phyloP scores from a whole-genome alignment of 352 stramenopile species.

The Phytopythium chamaehyphon region DNA sequence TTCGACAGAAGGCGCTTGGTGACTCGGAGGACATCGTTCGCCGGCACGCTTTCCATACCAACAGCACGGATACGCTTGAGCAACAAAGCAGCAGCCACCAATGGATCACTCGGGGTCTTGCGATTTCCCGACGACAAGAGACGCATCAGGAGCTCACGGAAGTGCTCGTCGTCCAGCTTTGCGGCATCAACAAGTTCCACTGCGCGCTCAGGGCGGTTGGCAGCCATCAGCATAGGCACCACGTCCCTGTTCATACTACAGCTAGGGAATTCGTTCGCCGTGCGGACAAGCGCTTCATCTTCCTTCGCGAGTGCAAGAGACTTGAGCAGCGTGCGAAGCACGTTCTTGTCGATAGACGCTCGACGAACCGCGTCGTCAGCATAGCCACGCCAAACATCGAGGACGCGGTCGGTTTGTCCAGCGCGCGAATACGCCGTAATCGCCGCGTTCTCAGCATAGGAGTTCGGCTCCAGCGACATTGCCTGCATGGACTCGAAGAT shows the following conservation, averaged over 20 bases:
- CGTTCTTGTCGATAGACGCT: slow-evolving; percentile 45
- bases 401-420: slow-evolving; percentile 43
- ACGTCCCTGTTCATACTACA: slow-evolving; percentile 32
- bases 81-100: slow-evolving; percentile 40
- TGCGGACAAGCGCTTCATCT: slow-evolving; percentile 35
- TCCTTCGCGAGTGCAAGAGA: slow-evolving; percentile 59
- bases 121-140: slow-evolving; percentile 11
- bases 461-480: slow-evolving; percentile 55
- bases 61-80: slow-evolving; percentile 57
- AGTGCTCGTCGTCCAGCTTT: slow-evolving; percentile 1
- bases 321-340: slow-evolving; percentile 55
- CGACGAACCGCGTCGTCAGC: slow-evolving; percentile 22
- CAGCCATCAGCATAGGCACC: slow-evolving; percentile 29
- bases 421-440: slow-evolving; percentile 68
- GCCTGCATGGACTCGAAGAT: slow-evolving; percentile 73
- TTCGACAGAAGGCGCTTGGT: slow-evolving; percentile 37
- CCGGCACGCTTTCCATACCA: slow-evolving; percentile 24
- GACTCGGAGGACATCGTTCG: slow-evolving; percentile 39
- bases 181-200: slow-evolving; percentile 42
- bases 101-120: slow-evolving; percentile 16
- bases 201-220: slow-evolving; percentile 30
- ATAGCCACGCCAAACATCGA: slow-evolving; percentile 9
- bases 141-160: slow-evolving; percentile 25
- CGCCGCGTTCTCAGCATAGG: slow-evolving; percentile 74
- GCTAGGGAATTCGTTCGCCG: slow-evolving; percentile 34